These are phyloP conservation scores for Xerocomellus dryophilus DNA, from an alignment of 768 basidiomycete genomes.

Conservation along the genomic window DNA sequence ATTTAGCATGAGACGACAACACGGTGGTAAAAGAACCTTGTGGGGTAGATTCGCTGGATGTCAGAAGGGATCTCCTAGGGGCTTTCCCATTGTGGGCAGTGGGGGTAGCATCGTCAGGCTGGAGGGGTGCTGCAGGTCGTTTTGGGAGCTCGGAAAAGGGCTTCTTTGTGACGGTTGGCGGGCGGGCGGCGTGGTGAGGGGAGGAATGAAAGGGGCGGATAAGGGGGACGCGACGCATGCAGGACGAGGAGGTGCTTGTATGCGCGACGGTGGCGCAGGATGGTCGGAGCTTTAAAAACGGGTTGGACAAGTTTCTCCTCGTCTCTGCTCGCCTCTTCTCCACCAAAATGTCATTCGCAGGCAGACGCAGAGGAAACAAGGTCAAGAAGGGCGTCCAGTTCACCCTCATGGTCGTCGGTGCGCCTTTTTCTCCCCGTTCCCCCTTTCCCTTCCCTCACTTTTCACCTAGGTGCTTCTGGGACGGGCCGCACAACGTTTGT, in stretches of 20 bases:
- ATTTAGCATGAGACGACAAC: neutral
- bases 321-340: slow-evolving; percentile 30
- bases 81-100: neutral
- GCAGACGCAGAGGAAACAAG: slow-evolving; percentile 86
- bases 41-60: neutral
- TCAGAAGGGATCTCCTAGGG: neutral
- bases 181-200: neutral
- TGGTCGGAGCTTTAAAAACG: slow-evolving; percentile 35
- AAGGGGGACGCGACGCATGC: slow-evolving; percentile 15
- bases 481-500: slow-evolving; percentile 98
- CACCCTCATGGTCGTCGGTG: slow-evolving; percentile 97
- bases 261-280: slow-evolving; percentile 34
- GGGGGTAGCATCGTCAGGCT: neutral
- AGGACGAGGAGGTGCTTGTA: slow-evolving; percentile 14
- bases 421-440: slow-evolving; percentile 31
- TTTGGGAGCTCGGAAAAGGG: slow-evolving; percentile 58
- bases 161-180: slow-evolving; percentile 43
- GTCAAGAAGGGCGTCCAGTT: slow-evolving; percentile 99
- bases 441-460: neutral
- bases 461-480: slow-evolving; percentile 83
- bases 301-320: slow-evolving; percentile 33
- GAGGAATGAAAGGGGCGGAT: slow-evolving; percentile 12
- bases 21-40: slow-evolving; percentile 8
- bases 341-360: slow-evolving; percentile 74
- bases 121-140: slow-evolving; percentile 18